phyloP scores from a whole-genome alignment of 805 yeast species.

The Tetrapisispora arboricola region DNA sequence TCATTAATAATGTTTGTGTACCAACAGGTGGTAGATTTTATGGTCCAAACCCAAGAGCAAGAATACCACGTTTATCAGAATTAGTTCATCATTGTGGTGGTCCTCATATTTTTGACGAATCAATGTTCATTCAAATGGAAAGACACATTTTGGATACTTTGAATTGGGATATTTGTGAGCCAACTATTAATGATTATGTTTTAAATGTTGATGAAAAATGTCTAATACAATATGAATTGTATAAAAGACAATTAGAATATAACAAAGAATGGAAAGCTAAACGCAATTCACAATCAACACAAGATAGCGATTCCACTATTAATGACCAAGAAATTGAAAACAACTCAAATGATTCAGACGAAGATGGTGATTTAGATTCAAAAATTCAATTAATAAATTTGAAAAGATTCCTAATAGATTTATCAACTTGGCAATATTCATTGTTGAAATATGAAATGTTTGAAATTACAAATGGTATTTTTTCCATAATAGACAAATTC shows the following conservation, averaged over 20 bases:
- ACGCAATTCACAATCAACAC: slow-evolving; percentile 11
- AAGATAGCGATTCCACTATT: slow-evolving; percentile 15
- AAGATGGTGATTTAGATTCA: slow-evolving; percentile 5
- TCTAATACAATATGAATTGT: slow-evolving; percentile 28
- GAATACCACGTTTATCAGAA: slow-evolving; percentile 64
- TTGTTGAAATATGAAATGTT: slow-evolving; percentile 25
- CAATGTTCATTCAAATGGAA: slow-evolving; percentile 64
- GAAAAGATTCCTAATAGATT: slow-evolving; percentile 40
- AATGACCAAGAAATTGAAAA: slow-evolving; percentile 3
- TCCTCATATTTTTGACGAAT: slow-evolving; percentile 44
- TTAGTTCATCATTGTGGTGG: slow-evolving; percentile 60
- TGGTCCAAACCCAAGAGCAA: slow-evolving; percentile 62
- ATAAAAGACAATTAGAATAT: slow-evolving; percentile 22
- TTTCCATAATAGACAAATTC: slow-evolving; percentile 19
- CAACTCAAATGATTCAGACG: background rate
- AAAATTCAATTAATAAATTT: slow-evolving; percentile 31
- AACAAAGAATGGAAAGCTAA: slow-evolving; percentile 14
- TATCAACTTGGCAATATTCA: slow-evolving; percentile 37
- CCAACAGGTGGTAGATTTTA: slow-evolving; percentile 48
- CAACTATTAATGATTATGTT: slow-evolving; percentile 41
- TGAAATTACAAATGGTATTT: slow-evolving; percentile 20
- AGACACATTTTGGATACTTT: slow-evolving; percentile 57
- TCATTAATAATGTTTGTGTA: slow-evolving; percentile 38
- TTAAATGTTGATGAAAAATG: slow-evolving; percentile 34
- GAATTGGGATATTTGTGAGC: slow-evolving; percentile 60